Evolutionary conservation across 345 rosid genomes (phyloP).

Genomic region (Combretum micranthum): DNA sequence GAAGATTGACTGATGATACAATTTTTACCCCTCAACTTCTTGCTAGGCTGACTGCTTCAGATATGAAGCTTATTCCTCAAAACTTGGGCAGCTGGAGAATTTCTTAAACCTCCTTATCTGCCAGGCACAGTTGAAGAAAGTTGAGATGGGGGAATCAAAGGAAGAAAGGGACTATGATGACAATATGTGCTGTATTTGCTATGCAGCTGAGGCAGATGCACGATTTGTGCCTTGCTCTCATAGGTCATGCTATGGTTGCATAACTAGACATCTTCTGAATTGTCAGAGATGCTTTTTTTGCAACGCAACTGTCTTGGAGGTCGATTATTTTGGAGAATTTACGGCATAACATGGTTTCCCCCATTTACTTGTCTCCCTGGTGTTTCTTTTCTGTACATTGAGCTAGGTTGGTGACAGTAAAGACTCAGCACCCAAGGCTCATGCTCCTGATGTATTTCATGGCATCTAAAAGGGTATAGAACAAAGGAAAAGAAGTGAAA

Average conservation of each 20-base stretch:
- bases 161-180: slow-evolving; percentile 47
- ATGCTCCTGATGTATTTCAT: no score
- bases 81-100: slow-evolving; percentile 52
- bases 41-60: slow-evolving; percentile 55
- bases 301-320: slow-evolving; percentile 68
- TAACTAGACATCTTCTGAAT: slow-evolving; percentile 85
- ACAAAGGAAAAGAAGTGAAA: no score
- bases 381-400: no score
- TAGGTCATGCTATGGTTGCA: slow-evolving; percentile 85
- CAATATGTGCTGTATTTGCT: slow-evolving; percentile 81
- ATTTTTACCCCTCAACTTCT: not conserved
- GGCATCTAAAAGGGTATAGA: no score
- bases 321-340: slow-evolving; percentile 25
- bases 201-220: slow-evolving; percentile 53
- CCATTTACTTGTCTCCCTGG: no score
- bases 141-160: slow-evolving; percentile 16
- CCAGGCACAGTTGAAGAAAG: slow-evolving; percentile 33
- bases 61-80: slow-evolving; percentile 43
- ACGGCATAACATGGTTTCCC: no score
- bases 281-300: slow-evolving; percentile 94
- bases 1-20: not conserved
- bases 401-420: not conserved
- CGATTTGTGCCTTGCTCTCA: slow-evolving; percentile 76
- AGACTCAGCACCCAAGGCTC: no score
- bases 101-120: slow-evolving; percentile 55